Conservation (phyloP, 2,329 filamentous ascomycete species). For the Ceratocystis variospora region DNA sequence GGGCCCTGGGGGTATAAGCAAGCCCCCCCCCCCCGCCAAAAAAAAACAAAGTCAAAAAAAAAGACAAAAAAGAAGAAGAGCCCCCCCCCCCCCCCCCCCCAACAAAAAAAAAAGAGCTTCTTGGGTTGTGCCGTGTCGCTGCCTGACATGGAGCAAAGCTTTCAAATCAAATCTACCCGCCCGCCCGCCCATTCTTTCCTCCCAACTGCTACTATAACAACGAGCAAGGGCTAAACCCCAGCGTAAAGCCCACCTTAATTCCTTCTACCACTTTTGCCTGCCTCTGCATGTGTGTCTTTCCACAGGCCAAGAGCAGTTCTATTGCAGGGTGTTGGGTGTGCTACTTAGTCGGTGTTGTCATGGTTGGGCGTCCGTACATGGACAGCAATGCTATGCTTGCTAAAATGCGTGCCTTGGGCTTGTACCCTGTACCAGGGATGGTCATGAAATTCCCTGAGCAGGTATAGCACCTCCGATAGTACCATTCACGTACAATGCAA, state of each 20-base stretch:
- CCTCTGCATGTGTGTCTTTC: too few relatives aligned
- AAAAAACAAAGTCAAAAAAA: too few relatives aligned
- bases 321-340: neutral
- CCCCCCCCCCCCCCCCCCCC: too few relatives aligned
- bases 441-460: neutral
- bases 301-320: neutral
- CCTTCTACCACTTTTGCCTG: neutral
- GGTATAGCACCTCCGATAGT: neutral
- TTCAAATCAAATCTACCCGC: neutral
- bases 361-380: neutral
- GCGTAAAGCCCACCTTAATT: neutral
- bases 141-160: neutral
- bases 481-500: neutral
- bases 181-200: too few relatives aligned
- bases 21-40: too few relatives aligned
- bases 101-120: too few relatives aligned
- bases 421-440: neutral
- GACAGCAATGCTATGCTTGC: neutral
- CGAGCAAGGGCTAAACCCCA: neutral
- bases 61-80: too few relatives aligned
- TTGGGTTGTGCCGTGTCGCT: neutral
- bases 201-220: neutral
- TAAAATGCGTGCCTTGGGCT: neutral
- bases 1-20: too few relatives aligned
- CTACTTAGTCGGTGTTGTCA: neutral